A percentile compares a stretch with the other conserved stretches of the same genome.
These are phyloP conservation scores for Rhododendron ferrugineum DNA, from an alignment of 148 eudicot species.

Conservation along the genomic window DNA sequence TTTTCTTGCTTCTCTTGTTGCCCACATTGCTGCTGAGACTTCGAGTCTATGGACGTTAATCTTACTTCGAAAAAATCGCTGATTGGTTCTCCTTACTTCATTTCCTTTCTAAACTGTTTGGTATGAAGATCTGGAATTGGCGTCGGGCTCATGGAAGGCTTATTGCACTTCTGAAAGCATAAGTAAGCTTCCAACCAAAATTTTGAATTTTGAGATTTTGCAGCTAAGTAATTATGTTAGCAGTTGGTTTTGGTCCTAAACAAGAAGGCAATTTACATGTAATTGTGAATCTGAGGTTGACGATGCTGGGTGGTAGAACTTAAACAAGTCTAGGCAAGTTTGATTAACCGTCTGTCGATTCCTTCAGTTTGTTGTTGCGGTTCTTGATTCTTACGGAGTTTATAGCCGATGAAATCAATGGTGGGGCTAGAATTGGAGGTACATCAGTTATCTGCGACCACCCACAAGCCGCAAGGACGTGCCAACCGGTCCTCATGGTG, in stretches of 20 bases:
- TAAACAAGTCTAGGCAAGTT: background rate
- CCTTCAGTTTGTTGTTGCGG: background rate
- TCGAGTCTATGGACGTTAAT: background rate
- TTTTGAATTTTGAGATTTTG: background rate
- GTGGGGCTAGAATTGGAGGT: background rate
- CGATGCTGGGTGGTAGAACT: background rate
- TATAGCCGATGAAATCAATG: background rate
- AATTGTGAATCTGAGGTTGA: background rate
- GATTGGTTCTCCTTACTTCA: background rate
- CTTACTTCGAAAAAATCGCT: background rate
- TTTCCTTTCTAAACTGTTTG: background rate
- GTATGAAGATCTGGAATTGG: background rate
- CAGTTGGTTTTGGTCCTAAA: background rate
- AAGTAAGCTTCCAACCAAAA: background rate
- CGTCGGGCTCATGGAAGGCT: background rate
- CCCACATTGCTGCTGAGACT: slow-evolving; percentile 21
- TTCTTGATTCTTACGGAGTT: background rate
- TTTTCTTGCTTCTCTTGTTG: slow-evolving; percentile 30
- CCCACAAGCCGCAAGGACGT: background rate
- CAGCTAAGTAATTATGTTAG: background rate
- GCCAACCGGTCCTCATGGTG: background rate
- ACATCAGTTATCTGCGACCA: background rate
- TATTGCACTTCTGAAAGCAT: background rate
- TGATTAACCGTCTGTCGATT: background rate
- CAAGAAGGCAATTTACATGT: background rate